Evolutionary conservation across 768 basidiomycete genomes (phyloP).

Genomic region (Rhizopogon vulgaris): DNA sequence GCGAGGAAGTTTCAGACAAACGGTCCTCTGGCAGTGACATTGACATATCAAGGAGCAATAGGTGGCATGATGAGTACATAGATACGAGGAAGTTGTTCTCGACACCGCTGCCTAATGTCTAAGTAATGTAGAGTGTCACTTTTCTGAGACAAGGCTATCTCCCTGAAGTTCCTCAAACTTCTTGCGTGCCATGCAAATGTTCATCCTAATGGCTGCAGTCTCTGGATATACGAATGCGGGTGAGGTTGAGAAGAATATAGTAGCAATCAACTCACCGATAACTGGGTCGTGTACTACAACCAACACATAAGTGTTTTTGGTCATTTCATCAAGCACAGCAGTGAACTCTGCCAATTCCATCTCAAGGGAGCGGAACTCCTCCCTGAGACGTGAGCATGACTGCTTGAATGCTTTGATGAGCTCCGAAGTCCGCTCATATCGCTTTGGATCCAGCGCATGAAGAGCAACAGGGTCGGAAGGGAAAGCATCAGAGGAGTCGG

Average conservation of each 20-base stretch:
- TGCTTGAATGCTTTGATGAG: slow-evolving; percentile 95
- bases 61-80: too few species aligned
- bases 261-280: slow-evolving; percentile 51
- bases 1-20: too few species aligned
- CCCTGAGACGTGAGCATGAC: slow-evolving; percentile 77
- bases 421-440: slow-evolving; percentile 86
- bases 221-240: slow-evolving; percentile 40
- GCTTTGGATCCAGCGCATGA: slow-evolving; percentile 55
- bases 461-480: slow-evolving; percentile 28
- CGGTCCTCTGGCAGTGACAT: too few species aligned
- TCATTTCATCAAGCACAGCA: slow-evolving; percentile 88
- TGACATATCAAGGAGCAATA: too few species aligned
- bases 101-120: too few species aligned
- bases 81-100: too few species aligned
- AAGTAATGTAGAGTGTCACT: neutral
- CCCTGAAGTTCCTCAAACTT: slow-evolving; percentile 91
- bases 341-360: slow-evolving; percentile 84
- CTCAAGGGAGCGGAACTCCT: slow-evolving; percentile 82
- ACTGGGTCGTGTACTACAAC: slow-evolving; percentile 85
- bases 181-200: slow-evolving; percentile 76
- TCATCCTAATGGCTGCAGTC: slow-evolving; percentile 81
- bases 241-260: slow-evolving; percentile 2
- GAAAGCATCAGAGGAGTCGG: slow-evolving; percentile 19
- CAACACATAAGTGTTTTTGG: slow-evolving; percentile 88
- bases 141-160: slow-evolving; percentile 42